These are phyloP conservation scores for Lactarius quietus DNA, from an alignment of 768 basidiomycete genomes.

Conservation along the genomic window DNA sequence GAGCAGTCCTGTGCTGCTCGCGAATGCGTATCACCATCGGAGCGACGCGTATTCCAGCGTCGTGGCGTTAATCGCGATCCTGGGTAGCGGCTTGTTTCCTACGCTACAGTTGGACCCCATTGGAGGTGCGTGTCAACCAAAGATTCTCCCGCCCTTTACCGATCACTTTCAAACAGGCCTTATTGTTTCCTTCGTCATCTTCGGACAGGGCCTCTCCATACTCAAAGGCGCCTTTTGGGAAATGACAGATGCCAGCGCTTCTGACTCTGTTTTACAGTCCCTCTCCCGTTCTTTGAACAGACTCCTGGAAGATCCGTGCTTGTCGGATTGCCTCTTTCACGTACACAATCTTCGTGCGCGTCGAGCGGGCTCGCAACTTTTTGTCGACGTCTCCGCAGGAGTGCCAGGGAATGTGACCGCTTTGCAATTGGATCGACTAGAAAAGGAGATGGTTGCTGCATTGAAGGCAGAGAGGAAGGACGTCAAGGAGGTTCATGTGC, in stretches of 20 bases:
- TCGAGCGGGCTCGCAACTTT: conserved; percentile 75
- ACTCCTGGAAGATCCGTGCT: not conserved
- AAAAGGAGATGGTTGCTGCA: conserved; percentile 53
- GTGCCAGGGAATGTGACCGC: conserved; percentile 61
- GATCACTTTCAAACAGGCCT: conserved; percentile 47
- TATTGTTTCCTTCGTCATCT: conserved; percentile 85
- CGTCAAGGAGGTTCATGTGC: conserved; percentile 55
- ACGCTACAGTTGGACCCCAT: conserved; percentile 88
- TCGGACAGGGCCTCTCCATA: conserved; percentile 69
- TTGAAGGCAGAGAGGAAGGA: conserved; percentile 59
- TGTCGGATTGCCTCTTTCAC: conserved; percentile 33
- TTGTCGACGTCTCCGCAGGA: conserved; percentile 75
- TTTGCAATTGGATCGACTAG: conserved; percentile 53
- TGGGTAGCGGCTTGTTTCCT: conserved; percentile 85
- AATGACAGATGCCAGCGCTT: conserved; percentile 75
- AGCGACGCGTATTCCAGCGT: conserved; percentile 92
- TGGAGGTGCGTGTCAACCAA: conserved; percentile 56
- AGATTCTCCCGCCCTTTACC: not conserved
- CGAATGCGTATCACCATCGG: conserved; percentile 98
- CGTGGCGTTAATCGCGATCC: conserved; percentile 88
- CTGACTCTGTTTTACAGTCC: conserved; percentile 53
- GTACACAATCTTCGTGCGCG: conserved; percentile 63
- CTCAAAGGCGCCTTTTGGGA: conserved; percentile 71
- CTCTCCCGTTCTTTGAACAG: conserved; percentile 43
- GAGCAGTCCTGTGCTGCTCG: conserved; percentile 83